Evolutionary conservation across 139 green algal genomes (phyloP).

Genomic region (Desmodesmus armatus): DNA sequence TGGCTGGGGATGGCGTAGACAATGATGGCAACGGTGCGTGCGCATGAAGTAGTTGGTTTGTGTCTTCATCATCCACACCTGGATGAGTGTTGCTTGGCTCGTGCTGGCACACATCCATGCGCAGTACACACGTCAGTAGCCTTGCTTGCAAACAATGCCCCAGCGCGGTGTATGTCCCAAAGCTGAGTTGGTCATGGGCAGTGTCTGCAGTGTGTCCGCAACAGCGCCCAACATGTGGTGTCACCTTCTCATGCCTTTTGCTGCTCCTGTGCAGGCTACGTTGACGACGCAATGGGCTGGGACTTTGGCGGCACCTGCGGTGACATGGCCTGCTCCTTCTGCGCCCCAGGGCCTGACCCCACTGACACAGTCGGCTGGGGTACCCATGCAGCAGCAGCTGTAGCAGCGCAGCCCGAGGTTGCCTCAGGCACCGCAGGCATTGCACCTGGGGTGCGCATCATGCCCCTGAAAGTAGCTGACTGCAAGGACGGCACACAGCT

Average conservation of each 20-base stretch:
- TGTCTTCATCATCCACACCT: too few species aligned
- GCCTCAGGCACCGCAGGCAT: conserved; percentile 49
- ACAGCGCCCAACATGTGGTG: too few species aligned
- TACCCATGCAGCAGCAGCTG: conserved; percentile 66
- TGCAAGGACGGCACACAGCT: conserved; percentile 5
- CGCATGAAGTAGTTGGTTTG: too few species aligned
- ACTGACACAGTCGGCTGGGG: conserved; percentile 65
- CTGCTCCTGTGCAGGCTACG: conserved; percentile 44
- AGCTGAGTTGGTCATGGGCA: too few species aligned
- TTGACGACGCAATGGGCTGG: conserved; percentile 61
- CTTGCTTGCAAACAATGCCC: too few species aligned
- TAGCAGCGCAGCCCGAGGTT: conserved; percentile 62
- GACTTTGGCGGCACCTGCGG: conserved; percentile 48
- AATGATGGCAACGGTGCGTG: conserved; percentile 82
- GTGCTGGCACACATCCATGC: too few species aligned
- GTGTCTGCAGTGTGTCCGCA: too few species aligned
- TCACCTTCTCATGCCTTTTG: not conserved
- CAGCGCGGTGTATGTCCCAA: too few species aligned
- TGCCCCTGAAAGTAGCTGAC: conserved; percentile 60
- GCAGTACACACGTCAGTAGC: too few species aligned
- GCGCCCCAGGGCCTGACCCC: conserved; percentile 35
- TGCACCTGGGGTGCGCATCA: conserved; percentile 58
- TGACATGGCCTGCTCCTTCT: conserved; percentile 37
- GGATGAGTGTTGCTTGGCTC: too few species aligned
- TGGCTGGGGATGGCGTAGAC: conserved; percentile 69